Percentiles rank a stretch among this genome's conserved stretches.
Conservation (phyloP, 352 stramenopile genomes). For the Peronospora destructor region DNA sequence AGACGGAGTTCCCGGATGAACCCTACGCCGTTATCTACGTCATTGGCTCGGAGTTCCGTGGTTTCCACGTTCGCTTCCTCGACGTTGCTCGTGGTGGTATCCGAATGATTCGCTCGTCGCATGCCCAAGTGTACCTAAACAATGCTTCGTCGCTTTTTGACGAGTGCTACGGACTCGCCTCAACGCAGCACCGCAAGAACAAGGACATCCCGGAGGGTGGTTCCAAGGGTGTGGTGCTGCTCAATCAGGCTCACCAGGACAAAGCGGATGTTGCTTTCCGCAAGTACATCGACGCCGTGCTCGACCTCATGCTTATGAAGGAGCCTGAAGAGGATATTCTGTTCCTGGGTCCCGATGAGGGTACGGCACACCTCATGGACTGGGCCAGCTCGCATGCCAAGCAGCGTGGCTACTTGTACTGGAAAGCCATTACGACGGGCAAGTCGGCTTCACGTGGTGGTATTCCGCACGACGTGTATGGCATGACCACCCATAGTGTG, state of each 20-base stretch:
- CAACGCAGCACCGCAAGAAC: constrained; percentile 98
- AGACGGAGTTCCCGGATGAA: constrained; percentile 71
- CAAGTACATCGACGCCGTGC: constrained; percentile 95
- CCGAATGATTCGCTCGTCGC: constrained; percentile 84
- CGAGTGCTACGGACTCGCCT: constrained; percentile 94
- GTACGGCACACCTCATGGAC: constrained; percentile 94
- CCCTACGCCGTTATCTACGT: constrained; percentile 93
- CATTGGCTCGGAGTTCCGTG: constrained; percentile 94
- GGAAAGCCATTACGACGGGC: constrained; percentile 93
- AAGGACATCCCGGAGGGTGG: constrained; percentile 99
- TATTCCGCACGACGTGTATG: constrained; percentile 98
- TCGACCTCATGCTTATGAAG: constrained; percentile 95
- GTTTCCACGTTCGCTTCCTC: constrained; percentile 96
- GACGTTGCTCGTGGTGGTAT: constrained; percentile 95
- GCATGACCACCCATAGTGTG: constrained; percentile 96
- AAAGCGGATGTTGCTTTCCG: constrained; percentile 88
- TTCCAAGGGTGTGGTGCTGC: constrained; percentile 93
- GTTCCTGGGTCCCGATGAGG: constrained; percentile 96
- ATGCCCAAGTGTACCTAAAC: constrained; percentile 86
- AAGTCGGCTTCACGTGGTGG: constrained; percentile 91
- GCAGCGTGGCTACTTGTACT: constrained; percentile 91
- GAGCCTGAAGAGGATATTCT: constrained; percentile 93
- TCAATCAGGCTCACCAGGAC: constrained; percentile 88
- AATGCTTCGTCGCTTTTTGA: constrained; percentile 92
- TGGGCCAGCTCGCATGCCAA: constrained; percentile 93